Base-by-base conservation (phyloP, 2,329 filamentous ascomycete species). In the Dactylonectria estremocensis region DNA sequence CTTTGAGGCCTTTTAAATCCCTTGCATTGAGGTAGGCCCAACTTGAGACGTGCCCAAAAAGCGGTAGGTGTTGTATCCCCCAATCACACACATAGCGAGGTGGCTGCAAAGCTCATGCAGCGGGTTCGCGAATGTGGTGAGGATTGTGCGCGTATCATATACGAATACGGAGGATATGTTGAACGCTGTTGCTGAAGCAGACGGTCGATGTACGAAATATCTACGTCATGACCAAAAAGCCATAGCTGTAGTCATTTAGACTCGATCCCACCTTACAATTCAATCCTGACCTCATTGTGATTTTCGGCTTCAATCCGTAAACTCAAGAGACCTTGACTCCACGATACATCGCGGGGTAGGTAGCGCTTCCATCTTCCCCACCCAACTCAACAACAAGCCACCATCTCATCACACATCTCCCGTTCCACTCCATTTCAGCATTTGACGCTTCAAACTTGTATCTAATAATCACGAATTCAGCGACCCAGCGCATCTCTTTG, bases 321-420 rank as follows among this genome's bases (percentile, higher is more conserved):
- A 28, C 24, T 7, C 24, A 28, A 28, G 24, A 28, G 4, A 28
- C 7, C 4, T 28, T 28, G 24, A 28, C 24, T 28, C 24, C 4
- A 28, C 24, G 24, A 28, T 28, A 52, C 48, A 14, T 50, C 57
- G 48, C 58, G 58, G 58, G 58, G 58, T 61, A 61, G 53, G 2
- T n/a, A n/a, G 22, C 20, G 18, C 20, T 33, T 60, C 45, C 10
- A n/a, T 43, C 4, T 43, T 43, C 40, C 49, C 46, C 22, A 20
- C 16, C 40, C 31, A 43, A 31, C 48, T 22, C 57, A 60, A 60
- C 46, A 31, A 7, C 57, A 60, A 40, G 35, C 37, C 13, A 52
- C 37, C n/a, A n/a, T 22, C 35, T 40, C 18, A 24, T 37, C 58
- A 50, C 48, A 48, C 40, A 28, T 28, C 24, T 28, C 7, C 24